Conservation (phyloP, 345 rosid species). For the Pseudoturritis turrita region DNA sequence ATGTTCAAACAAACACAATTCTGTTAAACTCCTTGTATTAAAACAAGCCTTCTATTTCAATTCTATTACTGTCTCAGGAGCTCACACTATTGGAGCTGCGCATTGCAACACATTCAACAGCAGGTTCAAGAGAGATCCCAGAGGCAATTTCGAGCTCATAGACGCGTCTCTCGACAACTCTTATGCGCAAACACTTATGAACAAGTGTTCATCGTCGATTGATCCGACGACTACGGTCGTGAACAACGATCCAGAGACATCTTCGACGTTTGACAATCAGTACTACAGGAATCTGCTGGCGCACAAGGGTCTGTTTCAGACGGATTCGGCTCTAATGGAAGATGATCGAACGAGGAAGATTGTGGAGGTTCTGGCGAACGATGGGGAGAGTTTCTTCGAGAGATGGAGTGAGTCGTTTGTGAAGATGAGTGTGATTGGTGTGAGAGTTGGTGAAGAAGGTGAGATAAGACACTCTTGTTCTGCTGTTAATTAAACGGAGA, state of each 20-base stretch:
- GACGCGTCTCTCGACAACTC: constrained; percentile 51
- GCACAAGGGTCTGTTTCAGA: constrained; percentile 64
- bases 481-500: constrained; percentile 9
- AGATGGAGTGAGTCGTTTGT: constrained; percentile 67
- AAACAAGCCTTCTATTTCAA: not conserved
- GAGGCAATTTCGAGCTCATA: constrained; percentile 40
- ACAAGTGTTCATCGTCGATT: constrained; percentile 43
- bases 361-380: constrained; percentile 51
- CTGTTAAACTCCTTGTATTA: no score
- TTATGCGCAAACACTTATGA: constrained; percentile 49
- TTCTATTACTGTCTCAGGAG: constrained; percentile 36
- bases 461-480: constrained; percentile 74
- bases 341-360: constrained; percentile 50
- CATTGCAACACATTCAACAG: constrained; percentile 70
- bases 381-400: constrained; percentile 47
- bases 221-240: constrained; percentile 37
- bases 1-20: no score
- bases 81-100: constrained; percentile 76
- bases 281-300: constrained; percentile 50
- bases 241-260: constrained; percentile 56
- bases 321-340: constrained; percentile 58
- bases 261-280: constrained; percentile 58
- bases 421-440: constrained; percentile 66
- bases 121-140: constrained; percentile 45
- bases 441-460: constrained; percentile 59